These are phyloP conservation scores for Plasmodium inui DNA, from an alignment of 169 alveolate genomes.

Conservation along the genomic window DNA sequence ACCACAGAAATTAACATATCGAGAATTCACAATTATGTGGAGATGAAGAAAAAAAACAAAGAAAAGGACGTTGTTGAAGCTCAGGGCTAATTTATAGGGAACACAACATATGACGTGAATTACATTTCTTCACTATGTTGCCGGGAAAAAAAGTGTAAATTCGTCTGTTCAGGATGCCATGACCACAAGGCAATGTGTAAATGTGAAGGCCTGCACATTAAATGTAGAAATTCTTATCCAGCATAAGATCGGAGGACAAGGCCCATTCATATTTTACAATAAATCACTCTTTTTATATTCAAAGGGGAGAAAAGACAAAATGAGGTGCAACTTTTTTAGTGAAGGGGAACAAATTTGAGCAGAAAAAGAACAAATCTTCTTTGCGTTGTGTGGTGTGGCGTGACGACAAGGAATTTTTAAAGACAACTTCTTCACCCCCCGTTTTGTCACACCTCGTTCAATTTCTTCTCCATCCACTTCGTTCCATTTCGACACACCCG, in stretches of 20 bases:
- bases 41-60: slow-evolving; percentile 80
- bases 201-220: background rate
- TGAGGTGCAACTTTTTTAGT: background rate
- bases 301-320: background rate
- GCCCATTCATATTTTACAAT: background rate
- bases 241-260: background rate
- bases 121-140: background rate
- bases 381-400: background rate
- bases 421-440: background rate
- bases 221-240: background rate
- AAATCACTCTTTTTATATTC: background rate
- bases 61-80: slow-evolving; percentile 63
- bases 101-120: background rate
- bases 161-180: background rate
- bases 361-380: background rate
- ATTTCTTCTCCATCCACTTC: background rate
- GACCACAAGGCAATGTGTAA: background rate
- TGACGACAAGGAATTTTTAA: background rate
- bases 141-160: background rate
- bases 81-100: slow-evolving; percentile 31
- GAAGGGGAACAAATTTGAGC: background rate
- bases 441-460: background rate
- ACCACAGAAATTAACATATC: slow-evolving; percentile 92
- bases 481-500: background rate
- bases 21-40: slow-evolving; percentile 90